Percentiles rank a stretch among this genome's conserved stretches.
Evolutionary conservation across 257 asterid genomes (phyloP).

Genomic region (Henckelia pumila): DNA sequence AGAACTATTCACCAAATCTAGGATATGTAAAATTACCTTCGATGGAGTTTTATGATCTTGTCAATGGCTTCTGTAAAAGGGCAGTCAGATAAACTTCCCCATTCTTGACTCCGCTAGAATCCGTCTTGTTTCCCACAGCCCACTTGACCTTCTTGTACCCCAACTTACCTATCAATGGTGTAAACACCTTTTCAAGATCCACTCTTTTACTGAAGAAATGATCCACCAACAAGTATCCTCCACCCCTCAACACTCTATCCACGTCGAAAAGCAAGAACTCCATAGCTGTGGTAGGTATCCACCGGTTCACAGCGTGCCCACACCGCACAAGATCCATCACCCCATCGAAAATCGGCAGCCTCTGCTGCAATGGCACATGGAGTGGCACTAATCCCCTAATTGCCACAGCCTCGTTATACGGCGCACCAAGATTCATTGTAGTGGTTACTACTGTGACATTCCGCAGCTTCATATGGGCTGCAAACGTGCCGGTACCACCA

Average conservation of each 20-base stretch:
- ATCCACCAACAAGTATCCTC: constrained; percentile 83
- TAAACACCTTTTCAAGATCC: constrained; percentile 80
- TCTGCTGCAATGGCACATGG: constrained; percentile 90
- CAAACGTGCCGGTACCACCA: constrained; percentile 92
- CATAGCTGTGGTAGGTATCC: constrained; percentile 73
- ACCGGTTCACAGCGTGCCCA: constrained; percentile 87
- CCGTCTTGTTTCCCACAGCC: constrained; percentile 78
- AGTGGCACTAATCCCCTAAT: constrained; percentile 80
- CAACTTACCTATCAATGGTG: constrained; percentile 73
- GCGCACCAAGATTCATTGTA: constrained; percentile 86
- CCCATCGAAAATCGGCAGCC: constrained; percentile 90
- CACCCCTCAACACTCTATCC: constrained; percentile 87
- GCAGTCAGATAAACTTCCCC: constrained; percentile 91
- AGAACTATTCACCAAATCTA: background rate
- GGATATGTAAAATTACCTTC: constrained; percentile 40
- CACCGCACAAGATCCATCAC: constrained; percentile 88
- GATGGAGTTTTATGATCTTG: constrained; percentile 39
- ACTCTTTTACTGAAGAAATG: constrained; percentile 73
- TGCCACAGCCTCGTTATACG: constrained; percentile 79
- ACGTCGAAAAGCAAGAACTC: constrained; percentile 86
- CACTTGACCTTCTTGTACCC: constrained; percentile 96
- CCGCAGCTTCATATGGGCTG: constrained; percentile 85
- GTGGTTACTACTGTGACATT: constrained; percentile 82
- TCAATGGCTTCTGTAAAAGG: constrained; percentile 84
- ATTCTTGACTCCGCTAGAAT: constrained; percentile 74